These are phyloP conservation scores for Trichoderma oligosporum DNA, from an alignment of 2,329 filamentous ascomycete species.

Conservation along the genomic window DNA sequence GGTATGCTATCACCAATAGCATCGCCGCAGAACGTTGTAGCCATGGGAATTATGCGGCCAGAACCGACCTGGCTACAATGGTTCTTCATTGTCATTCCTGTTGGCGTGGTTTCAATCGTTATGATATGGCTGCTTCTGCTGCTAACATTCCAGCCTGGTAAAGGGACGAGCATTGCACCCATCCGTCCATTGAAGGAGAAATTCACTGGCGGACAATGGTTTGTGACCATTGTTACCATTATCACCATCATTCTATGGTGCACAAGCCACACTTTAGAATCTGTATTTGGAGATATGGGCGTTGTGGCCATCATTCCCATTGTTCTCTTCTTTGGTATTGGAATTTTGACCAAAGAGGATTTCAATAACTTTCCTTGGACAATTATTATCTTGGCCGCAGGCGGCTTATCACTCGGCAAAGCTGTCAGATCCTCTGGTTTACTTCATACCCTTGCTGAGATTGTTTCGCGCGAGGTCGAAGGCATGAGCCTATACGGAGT, in stretches of 20 bases:
- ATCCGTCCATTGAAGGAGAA: constrained; percentile 85
- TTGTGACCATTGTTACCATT: constrained; percentile 80
- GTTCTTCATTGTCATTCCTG: constrained; percentile 94
- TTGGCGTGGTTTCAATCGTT: constrained; percentile 83
- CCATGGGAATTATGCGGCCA: constrained; percentile 90
- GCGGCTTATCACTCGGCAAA: constrained; percentile 87
- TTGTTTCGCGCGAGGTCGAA: constrained; percentile 70
- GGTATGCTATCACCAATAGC: constrained; percentile 96
- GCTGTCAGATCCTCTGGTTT: constrained; percentile 91
- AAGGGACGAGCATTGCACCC: constrained; percentile 82
- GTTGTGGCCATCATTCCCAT: constrained; percentile 96
- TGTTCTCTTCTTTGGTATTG: constrained; percentile 92
- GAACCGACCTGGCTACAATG: constrained; percentile 89
- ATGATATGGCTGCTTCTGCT: constrained; percentile 87
- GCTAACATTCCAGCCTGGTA: constrained; percentile 77
- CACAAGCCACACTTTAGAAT: constrained; percentile 80
- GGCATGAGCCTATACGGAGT: constrained; percentile 81
- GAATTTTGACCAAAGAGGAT: constrained; percentile 95
- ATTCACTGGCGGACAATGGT: constrained; percentile 88
- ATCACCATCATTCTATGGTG: constrained; percentile 90
- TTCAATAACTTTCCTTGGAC: constrained; percentile 99
- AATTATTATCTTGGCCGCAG: constrained; percentile 96
- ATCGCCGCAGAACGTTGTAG: constrained; percentile 95
- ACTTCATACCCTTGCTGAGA: constrained; percentile 77
- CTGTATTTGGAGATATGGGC: constrained; percentile 93